phyloP scores from a whole-genome alignment of 495 filamentous ascomycete genomes.

The Sphaerosporella brunnea region DNA sequence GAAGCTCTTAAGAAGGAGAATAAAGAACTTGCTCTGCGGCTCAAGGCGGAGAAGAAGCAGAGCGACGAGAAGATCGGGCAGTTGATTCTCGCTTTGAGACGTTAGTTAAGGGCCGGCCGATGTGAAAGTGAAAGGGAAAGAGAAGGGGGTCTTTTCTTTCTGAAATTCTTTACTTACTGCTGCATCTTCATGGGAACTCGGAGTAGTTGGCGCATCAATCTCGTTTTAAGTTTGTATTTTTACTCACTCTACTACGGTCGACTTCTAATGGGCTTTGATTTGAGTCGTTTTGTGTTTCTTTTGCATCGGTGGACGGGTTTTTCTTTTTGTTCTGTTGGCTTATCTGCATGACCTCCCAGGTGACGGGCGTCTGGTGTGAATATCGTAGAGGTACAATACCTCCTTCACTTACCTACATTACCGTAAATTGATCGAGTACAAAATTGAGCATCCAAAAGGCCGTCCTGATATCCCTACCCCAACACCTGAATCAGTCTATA shows the following conservation, averaged over 20 bases:
- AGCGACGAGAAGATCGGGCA: constrained; percentile 24
- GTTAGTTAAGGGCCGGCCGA: constrained; percentile 6
- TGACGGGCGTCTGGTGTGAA: no score
- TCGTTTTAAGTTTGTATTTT: no score
- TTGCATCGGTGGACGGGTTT: background rate
- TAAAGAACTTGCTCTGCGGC: constrained; percentile 11
- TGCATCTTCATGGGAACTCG: no score
- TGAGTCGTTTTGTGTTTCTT: background rate
- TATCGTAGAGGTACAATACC: no score
- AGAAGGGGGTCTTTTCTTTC: background rate
- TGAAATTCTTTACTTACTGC: background rate
- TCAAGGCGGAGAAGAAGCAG: constrained; percentile 24
- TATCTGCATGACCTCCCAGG: no score
- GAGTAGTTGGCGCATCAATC: no score
- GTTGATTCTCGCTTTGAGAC: constrained; percentile 21
- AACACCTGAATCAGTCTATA: no score
- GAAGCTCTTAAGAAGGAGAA: constrained; percentile 16
- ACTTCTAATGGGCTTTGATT: background rate
- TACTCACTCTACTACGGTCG: background rate
- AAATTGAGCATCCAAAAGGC: no score
- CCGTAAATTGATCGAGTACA: no score
- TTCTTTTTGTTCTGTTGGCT: no score
- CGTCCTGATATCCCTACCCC: no score
- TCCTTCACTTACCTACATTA: no score
- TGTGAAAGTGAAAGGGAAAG: background rate